Conservation (phyloP, 352 stramenopile genomes). For the Chrysophaeum taylorii region DNA sequence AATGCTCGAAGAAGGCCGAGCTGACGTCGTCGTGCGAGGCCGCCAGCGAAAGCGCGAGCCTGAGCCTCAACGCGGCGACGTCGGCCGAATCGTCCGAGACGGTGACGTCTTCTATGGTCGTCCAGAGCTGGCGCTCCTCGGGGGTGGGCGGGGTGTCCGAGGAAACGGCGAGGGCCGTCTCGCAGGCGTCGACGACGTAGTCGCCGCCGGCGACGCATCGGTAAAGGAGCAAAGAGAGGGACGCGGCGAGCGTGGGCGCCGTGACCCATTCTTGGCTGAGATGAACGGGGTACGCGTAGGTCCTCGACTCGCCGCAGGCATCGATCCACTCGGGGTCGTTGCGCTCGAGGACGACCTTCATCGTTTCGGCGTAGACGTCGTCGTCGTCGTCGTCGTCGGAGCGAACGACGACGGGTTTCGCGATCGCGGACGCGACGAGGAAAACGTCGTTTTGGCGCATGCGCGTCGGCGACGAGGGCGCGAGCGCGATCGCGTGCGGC, state of each 20-base stretch:
- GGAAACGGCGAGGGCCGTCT: background rate
- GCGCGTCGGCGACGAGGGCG: slow-evolving; percentile 52
- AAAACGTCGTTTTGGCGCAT: background rate
- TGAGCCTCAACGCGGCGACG: slow-evolving; percentile 64
- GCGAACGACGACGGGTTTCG: slow-evolving; percentile 4
- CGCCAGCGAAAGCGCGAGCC: slow-evolving; percentile 37
- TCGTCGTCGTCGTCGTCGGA: slow-evolving; percentile 28
- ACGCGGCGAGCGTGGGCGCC: slow-evolving; percentile 85
- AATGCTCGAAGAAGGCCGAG: background rate
- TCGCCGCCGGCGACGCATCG: slow-evolving; percentile 89
- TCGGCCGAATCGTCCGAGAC: slow-evolving; percentile 65
- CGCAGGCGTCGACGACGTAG: slow-evolving; percentile 51
- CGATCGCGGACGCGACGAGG: background rate
- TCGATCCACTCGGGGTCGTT: slow-evolving; percentile 71
- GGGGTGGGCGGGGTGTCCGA: slow-evolving; percentile 67
- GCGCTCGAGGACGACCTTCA: slow-evolving; percentile 61
- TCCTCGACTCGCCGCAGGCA: slow-evolving; percentile 68
- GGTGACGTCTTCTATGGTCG: slow-evolving; percentile 57
- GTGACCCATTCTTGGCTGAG: slow-evolving; percentile 84
- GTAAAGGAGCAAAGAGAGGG: slow-evolving; percentile 93
- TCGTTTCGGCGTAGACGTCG: too few species aligned
- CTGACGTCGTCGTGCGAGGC: background rate
- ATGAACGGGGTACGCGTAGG: slow-evolving; percentile 96
- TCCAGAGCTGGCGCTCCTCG: slow-evolving; percentile 70
- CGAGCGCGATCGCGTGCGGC: slow-evolving; percentile 64